These are phyloP conservation scores for Starmerella ratchasimensis DNA, from an alignment of 805 yeast species.

Conservation along the genomic window DNA sequence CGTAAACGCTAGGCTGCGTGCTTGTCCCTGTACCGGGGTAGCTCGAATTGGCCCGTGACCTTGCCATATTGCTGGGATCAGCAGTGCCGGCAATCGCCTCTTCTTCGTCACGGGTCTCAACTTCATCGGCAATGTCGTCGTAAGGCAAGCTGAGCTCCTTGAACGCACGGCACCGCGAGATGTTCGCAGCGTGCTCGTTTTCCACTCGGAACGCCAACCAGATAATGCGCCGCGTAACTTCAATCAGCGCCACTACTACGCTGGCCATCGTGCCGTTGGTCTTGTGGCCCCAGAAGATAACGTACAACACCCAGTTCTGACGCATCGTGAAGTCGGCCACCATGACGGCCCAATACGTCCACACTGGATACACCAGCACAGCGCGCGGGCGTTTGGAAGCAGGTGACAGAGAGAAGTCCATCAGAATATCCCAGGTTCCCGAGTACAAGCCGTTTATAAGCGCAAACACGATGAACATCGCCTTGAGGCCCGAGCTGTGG, in stretches of 20 bases:
- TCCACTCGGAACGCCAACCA: constrained; percentile 93
- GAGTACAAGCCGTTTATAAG: constrained; percentile 55
- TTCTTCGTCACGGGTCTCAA: not conserved
- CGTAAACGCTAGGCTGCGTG: not conserved
- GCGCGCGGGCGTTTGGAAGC: constrained; percentile 8
- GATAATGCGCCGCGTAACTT: constrained; percentile 64
- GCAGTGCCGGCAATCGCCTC: not conserved
- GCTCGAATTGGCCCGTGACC: too few relatives aligned
- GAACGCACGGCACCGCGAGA: constrained; percentile 69
- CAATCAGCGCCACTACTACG: constrained; percentile 71
- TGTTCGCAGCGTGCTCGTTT: constrained; percentile 90
- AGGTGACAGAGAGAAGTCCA: constrained; percentile 93
- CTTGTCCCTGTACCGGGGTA: not conserved
- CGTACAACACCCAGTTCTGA: constrained; percentile 87
- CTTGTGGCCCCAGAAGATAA: constrained; percentile 56
- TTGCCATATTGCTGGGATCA: too few relatives aligned
- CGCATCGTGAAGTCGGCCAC: constrained; percentile 58
- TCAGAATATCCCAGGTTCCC: constrained; percentile 74
- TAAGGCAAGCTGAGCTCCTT: constrained; percentile 82
- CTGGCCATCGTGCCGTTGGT: constrained; percentile 83
- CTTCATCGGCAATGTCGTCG: constrained; percentile 17
- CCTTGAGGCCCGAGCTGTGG: constrained; percentile 30
- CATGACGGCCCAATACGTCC: constrained; percentile 63
- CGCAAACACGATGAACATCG: constrained; percentile 61
- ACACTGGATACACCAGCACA: constrained; percentile 35